phyloP scores from a whole-genome alignment of 2,329 filamentous ascomycete species.

The Gliomastix tumulicola region DNA sequence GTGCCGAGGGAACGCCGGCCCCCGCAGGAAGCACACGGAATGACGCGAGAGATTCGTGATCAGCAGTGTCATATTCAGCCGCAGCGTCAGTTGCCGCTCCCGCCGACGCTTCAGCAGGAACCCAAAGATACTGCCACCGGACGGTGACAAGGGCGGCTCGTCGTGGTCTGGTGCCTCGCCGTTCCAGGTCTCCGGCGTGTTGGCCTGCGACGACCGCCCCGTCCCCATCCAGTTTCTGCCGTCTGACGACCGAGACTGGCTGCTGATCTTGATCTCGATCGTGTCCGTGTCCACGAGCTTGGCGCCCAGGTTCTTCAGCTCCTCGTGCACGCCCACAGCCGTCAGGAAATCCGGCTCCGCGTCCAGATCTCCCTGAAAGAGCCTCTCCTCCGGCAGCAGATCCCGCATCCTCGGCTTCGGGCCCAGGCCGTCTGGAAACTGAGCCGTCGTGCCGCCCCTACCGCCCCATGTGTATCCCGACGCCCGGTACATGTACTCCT shows the following conservation, averaged over 20 bases:
- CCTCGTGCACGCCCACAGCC: background rate
- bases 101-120: background rate
- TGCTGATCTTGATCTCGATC: background rate
- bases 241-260: too few relatives aligned
- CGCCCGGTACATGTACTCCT: slow-evolving; percentile 1
- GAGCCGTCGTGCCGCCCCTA: background rate
- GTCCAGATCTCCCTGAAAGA: background rate
- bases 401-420: too few relatives aligned
- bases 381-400: background rate
- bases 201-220: too few relatives aligned
- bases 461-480: background rate
- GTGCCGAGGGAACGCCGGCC: background rate
- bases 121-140: background rate
- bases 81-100: background rate
- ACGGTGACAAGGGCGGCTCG: too few relatives aligned
- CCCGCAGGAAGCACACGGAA: background rate
- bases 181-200: background rate
- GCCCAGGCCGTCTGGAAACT: background rate
- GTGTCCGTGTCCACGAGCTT: background rate
- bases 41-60: background rate
- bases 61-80: background rate
- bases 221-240: too few relatives aligned
- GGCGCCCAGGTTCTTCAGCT: background rate
- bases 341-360: background rate
- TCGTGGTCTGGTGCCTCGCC: too few relatives aligned